Evolutionary conservation across 1,139 yeast species (phyloP).

Genomic region (Arxiozyma telluris): DNA sequence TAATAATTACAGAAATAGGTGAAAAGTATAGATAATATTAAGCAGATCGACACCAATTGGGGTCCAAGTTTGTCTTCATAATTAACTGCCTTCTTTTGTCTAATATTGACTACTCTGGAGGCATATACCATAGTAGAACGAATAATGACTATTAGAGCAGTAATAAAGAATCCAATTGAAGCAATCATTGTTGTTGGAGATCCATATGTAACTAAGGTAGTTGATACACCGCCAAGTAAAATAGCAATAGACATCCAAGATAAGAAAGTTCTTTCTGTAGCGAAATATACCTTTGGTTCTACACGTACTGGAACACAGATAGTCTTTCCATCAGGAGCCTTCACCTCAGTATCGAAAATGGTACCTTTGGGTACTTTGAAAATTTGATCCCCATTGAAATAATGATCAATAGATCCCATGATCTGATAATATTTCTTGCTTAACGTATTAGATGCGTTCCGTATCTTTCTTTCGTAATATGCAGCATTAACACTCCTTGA

Average conservation of each 20-base stretch:
- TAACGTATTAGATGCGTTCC: constrained; percentile 19
- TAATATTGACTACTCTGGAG: constrained; percentile 74
- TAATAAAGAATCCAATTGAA: constrained; percentile 78
- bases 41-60: constrained; percentile 62
- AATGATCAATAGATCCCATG: constrained; percentile 31
- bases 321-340: constrained; percentile 69
- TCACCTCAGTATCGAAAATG: constrained; percentile 52
- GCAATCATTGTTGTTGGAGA: constrained; percentile 62
- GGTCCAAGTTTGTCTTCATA: constrained; percentile 91
- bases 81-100: constrained; percentile 71
- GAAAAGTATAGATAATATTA: constrained; percentile 63
- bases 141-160: constrained; percentile 62
- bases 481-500: constrained; percentile 18
- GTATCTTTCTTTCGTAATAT: constrained; percentile 21
- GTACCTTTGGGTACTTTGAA: constrained; percentile 78
- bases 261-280: constrained; percentile 71
- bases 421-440: constrained; percentile 15
- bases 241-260: constrained; percentile 72
- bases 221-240: constrained; percentile 65
- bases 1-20: constrained; percentile 44
- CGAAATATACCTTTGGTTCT: constrained; percentile 79
- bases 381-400: constrained; percentile 58
- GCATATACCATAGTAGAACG: constrained; percentile 72
- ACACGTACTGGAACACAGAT: constrained; percentile 73
- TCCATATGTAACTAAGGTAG: constrained; percentile 63